A percentile compares a stretch with the other conserved stretches of the same genome.
Conservation (phyloP, 805 yeast genomes). For the Zygoascus tannicola region DNA sequence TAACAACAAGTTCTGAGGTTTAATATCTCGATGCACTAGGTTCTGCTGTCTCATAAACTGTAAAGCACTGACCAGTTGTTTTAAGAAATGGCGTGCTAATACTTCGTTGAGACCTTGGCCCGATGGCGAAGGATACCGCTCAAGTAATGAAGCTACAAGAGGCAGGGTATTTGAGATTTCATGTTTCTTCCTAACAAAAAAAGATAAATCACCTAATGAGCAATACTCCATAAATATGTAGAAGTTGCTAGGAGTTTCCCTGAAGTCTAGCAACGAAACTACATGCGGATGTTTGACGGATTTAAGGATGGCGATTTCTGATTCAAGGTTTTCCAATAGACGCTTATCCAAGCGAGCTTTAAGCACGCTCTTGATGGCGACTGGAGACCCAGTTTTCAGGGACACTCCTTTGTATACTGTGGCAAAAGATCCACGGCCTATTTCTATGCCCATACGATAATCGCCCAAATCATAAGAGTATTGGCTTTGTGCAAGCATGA, state of each 20-base stretch:
- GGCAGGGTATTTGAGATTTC: slow-evolving; percentile 71
- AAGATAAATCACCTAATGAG: slow-evolving; percentile 86
- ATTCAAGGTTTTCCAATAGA: slow-evolving; percentile 79
- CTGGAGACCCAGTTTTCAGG: slow-evolving; percentile 39
- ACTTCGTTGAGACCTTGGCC: slow-evolving; percentile 71
- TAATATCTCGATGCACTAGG: slow-evolving; percentile 89
- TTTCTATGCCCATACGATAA: slow-evolving; percentile 65
- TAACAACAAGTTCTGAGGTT: slow-evolving; percentile 78
- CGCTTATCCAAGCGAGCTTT: slow-evolving; percentile 78
- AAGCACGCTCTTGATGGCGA: slow-evolving; percentile 84
- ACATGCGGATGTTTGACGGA: slow-evolving; percentile 88
- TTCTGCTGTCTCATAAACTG: slow-evolving; percentile 72
- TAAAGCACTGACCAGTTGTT: slow-evolving; percentile 79
- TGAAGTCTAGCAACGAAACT: slow-evolving; percentile 76
- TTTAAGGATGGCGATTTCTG: slow-evolving; percentile 83
- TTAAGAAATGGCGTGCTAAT: slow-evolving; percentile 72
- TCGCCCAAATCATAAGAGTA: slow-evolving; percentile 10
- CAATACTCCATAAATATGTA: slow-evolving; percentile 95
- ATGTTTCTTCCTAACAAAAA: slow-evolving; percentile 67
- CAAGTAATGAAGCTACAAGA: slow-evolving; percentile 62
- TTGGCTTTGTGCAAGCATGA: slow-evolving; percentile 1
- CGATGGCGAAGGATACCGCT: slow-evolving; percentile 72
- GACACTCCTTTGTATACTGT: slow-evolving; percentile 81
- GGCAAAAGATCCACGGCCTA: slow-evolving; percentile 95
- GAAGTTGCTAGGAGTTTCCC: slow-evolving; percentile 64